These are phyloP conservation scores for Ramaria rubella DNA, from an alignment of 768 basidiomycete genomes.

Conservation along the genomic window DNA sequence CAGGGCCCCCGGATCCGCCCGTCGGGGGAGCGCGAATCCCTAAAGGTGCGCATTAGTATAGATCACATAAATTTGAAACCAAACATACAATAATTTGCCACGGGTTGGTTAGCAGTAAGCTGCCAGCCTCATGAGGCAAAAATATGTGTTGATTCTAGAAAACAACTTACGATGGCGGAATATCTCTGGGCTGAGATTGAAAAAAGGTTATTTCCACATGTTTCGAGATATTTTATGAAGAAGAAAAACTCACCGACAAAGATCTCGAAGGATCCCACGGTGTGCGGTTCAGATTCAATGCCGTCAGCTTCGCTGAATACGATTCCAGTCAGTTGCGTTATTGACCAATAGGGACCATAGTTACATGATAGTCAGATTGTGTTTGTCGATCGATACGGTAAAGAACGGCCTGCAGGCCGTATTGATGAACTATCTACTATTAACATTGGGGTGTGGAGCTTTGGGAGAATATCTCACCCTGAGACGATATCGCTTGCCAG, in stretches of 20 bases:
- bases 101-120: conserved; percentile 28
- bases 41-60: background rate
- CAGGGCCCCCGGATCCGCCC: background rate
- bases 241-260: conserved; percentile 19
- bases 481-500: conserved; percentile 20
- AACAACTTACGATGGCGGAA: conserved; percentile 20
- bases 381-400: conserved; percentile 39
- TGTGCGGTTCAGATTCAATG: conserved; percentile 31
- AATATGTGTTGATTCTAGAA: background rate
- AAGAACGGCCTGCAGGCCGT: background rate
- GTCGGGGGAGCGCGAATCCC: conserved; percentile 12
- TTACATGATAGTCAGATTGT: conserved; percentile 42
- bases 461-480: background rate
- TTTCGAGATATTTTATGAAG: background rate
- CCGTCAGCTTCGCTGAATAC: background rate
- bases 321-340: background rate
- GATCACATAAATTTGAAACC: background rate
- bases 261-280: conserved; percentile 37
- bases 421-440: background rate
- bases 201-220: background rate
- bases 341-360: conserved; percentile 25
- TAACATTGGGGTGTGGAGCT: background rate
- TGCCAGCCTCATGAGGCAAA: conserved; percentile 16
- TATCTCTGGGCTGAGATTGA: conserved; percentile 41
- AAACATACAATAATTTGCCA: conserved; percentile 33